Base-by-base conservation (phyloP, 208 protist species). In the Borovskyia barvae region DNA sequence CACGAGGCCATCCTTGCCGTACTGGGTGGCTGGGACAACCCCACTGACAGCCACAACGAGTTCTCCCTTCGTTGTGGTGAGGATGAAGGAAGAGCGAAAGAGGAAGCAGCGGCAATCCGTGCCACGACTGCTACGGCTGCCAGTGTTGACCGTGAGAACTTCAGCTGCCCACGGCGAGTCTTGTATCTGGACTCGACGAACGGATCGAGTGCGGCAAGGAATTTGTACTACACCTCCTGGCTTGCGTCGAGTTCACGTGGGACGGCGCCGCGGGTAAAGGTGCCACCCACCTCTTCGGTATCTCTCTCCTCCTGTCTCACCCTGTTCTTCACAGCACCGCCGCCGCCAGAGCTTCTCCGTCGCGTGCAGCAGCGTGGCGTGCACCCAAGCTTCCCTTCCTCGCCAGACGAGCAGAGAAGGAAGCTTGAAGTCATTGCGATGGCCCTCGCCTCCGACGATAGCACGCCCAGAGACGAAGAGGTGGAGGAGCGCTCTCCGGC, bases 141-240 rank as follows among this genome's bases (percentile, higher is more conserved):
- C n/a, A n/a, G n/a, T n/a, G n/a, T n/a, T n/a, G n/a, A n/a, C n/a
- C n/a, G n/a, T n/a, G n/a, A n/a, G n/a, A n/a, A n/a, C n/a, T n/a
- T n/a, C n/a, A n/a, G n/a, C n/a, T n/a, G n/a, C n/a, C 28, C 1
- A 5, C 53, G 61, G 0, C 35, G 35, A 14, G 59, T 84, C 0
- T 11, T 84, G 46, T 80, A 72, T 48, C 22, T 80, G 35, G 77
- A 84, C 64, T 80, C 72, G 25, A 80, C 72, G 19, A 84, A 84
- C 50, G 72, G 68, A 1, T 76, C 69, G 14, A 1, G 3, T 11
- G 72, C 60, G 33, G 77, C 72, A 6, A 55, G 72, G 8, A 4
- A 3, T 1, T 37, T 76, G 1, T 84, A 84, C 56, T 5, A 3
- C 1, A 28, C 29, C 2, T 15, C 47, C 26, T 61, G 54, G 54